Base-by-base conservation (phyloP, 2,329 filamentous ascomycete species). In the Ceratocystis huliohia region DNA sequence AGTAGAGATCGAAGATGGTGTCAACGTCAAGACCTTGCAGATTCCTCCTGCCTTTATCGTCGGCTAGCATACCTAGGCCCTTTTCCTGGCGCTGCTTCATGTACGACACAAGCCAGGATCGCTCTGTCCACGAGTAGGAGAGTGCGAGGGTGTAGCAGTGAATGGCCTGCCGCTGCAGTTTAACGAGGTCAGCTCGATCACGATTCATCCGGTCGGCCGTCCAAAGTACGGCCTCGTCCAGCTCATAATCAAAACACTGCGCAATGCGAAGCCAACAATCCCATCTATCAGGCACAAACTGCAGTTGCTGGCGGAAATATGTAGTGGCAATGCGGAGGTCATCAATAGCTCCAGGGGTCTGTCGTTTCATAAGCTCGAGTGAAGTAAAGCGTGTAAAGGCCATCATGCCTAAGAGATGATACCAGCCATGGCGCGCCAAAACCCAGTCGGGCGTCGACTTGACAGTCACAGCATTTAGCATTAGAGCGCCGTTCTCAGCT, bases 191-290 rank as follows among this genome's bases (percentile, higher is more conserved):
- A 3, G 79, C 77, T 66, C 88, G 85, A 71, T 88, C 87, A 73
- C 88, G 93, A 75, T 96, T 96, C 76, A 96, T 87, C 75, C 95
- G 96, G 70, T 96, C 91, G 0, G 91, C 89, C 22, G 87, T 88
- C 91, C 91, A 96, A 4, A 92, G 83, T 4, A 95, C 88, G 5
- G 87, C 84, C 74, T 96, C 91, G 69, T 96, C 91, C 15, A 96
- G 78, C 71, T 95, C 91, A 63, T 89, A 88, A 74, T 96, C 91
- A 72, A 91, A 92, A 62, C 88, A 90, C 74, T 96, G 91, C 0
- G 88, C 91, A 28, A 96, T 81, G 13, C 90, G 84, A 74, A 93
- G 94, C 91, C 91, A 96, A 0, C 89, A 88, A 73, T 96, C 89
- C 91, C 91, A 96, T 66, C 86, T 85, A 50, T 91, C 86, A 1